These are phyloP conservation scores for Polyporus arcularius DNA, from an alignment of 768 basidiomycete species.

Conservation along the genomic window DNA sequence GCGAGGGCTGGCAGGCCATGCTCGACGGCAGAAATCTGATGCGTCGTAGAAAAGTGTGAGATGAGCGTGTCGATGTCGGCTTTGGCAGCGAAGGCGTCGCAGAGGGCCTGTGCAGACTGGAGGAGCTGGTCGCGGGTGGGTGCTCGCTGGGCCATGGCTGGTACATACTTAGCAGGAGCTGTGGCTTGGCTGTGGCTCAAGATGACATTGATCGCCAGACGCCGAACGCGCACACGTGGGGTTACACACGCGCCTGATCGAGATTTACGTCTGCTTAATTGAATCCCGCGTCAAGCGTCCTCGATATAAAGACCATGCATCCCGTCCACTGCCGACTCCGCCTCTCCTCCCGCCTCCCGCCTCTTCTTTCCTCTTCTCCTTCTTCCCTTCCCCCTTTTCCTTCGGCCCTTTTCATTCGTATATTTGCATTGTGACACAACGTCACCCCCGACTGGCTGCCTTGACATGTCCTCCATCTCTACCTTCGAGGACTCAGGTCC, in stretches of 20 bases:
- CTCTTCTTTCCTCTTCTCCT: not conserved
- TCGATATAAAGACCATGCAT: not conserved
- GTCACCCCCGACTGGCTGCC: not conserved
- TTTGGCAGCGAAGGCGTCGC: slow-evolving; percentile 51
- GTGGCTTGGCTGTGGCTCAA: too few species aligned
- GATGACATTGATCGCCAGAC: too few species aligned
- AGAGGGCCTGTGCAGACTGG: slow-evolving; percentile 48
- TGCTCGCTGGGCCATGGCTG: not conserved
- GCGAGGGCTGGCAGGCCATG: slow-evolving; percentile 55
- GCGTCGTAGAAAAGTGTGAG: slow-evolving; percentile 50
- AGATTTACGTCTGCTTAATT: slow-evolving; percentile 19
- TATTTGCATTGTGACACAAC: not conserved
- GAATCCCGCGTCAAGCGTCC: not conserved
- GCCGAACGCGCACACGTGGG: not conserved
- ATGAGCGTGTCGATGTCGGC: slow-evolving; percentile 45
- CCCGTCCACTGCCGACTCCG: not conserved
- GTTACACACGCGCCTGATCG: slow-evolving; percentile 13
- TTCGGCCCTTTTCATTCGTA: not conserved
- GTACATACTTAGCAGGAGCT: too few species aligned
- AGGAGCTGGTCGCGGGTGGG: slow-evolving; percentile 39
- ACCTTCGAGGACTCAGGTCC: slow-evolving; percentile 7
- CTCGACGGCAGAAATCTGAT: slow-evolving; percentile 48
- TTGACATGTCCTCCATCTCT: slow-evolving; percentile 12
- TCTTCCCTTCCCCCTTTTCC: not conserved
- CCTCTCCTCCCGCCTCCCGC: not conserved